Evolutionary conservation across 192 early-diverging fungal species (phyloP).

Genomic region (Mortierella alpina): DNA sequence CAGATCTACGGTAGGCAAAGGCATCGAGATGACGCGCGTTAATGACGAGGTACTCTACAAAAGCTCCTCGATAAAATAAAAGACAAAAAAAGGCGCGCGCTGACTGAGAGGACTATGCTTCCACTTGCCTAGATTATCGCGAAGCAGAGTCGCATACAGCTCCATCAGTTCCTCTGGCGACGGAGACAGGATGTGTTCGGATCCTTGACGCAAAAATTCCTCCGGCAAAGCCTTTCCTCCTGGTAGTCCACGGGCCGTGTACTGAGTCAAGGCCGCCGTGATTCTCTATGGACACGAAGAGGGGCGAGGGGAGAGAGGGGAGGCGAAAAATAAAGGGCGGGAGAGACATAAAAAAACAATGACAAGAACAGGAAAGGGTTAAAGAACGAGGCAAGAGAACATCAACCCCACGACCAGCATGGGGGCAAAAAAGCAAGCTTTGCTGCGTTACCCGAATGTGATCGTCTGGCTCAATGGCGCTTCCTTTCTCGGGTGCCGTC

Average conservation of each 20-base stretch:
- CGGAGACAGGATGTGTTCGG: conserved; percentile 36
- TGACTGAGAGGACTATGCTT: background rate
- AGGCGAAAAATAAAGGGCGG: background rate
- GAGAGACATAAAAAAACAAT: conserved; percentile 1
- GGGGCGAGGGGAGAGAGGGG: background rate
- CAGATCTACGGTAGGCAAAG: conserved; percentile 19
- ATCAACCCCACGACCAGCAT: too few species aligned
- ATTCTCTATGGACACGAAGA: conserved; percentile 34
- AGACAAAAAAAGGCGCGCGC: background rate
- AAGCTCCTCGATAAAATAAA: background rate
- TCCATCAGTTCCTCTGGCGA: conserved; percentile 54
- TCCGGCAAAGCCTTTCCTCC: conserved; percentile 42
- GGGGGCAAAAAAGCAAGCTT: background rate
- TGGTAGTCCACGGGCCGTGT: conserved; percentile 38
- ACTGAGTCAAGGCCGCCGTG: conserved; percentile 41
- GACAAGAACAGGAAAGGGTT: background rate
- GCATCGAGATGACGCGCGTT: background rate
- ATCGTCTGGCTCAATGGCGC: conserved; percentile 39
- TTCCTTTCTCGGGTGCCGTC: conserved; percentile 48
- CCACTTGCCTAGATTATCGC: conserved; percentile 43
- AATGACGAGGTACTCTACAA: background rate
- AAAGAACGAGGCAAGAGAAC: background rate
- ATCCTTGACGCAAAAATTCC: conserved; percentile 39
- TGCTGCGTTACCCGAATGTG: conserved; percentile 46
- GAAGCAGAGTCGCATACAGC: conserved; percentile 42